phyloP scores from a whole-genome alignment of 2,329 filamentous ascomycete species.

The Sclerotinia subarctica region DNA sequence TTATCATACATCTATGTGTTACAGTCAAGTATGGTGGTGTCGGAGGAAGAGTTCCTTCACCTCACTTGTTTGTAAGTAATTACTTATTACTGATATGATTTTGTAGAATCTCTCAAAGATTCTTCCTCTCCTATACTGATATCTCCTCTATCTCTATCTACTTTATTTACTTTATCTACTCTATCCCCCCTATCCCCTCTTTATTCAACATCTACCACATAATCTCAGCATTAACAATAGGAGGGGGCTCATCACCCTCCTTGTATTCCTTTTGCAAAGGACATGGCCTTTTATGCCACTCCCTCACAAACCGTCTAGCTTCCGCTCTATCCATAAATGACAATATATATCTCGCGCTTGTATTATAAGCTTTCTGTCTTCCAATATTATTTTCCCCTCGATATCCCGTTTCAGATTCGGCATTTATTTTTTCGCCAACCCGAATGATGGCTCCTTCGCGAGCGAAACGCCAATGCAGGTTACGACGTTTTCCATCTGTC shows the following conservation, averaged over 20 bases:
- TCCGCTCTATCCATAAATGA: conserved; percentile 37
- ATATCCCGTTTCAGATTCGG: conserved; percentile 1
- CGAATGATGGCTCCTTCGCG: conserved; percentile 25
- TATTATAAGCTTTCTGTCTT: conserved; percentile 14
- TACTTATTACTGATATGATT: neutral
- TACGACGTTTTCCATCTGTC: conserved; percentile 35
- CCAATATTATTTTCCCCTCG: conserved; percentile 9
- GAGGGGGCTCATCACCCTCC: conserved; percentile 40
- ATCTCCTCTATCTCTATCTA: too few relatives aligned
- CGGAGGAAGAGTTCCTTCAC: neutral
- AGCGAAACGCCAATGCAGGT: conserved; percentile 38
- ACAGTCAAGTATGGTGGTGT: neutral
- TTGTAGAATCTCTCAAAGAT: neutral
- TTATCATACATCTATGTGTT: too few relatives aligned
- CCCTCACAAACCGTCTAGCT: conserved; percentile 45
- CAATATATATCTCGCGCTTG: conserved; percentile 33
- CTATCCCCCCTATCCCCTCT: too few relatives aligned
- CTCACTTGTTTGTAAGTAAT: neutral
- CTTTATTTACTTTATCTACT: neutral
- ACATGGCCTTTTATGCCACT: conserved; percentile 51
- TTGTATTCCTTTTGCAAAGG: conserved; percentile 35
- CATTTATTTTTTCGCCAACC: conserved; percentile 1
- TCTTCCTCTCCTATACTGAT: neutral
- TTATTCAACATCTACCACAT: conserved; percentile 43
- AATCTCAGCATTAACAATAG: conserved; percentile 46